Evolutionary conservation across 768 basidiomycete species (phyloP).

Genomic region (Podaxis sp.): DNA sequence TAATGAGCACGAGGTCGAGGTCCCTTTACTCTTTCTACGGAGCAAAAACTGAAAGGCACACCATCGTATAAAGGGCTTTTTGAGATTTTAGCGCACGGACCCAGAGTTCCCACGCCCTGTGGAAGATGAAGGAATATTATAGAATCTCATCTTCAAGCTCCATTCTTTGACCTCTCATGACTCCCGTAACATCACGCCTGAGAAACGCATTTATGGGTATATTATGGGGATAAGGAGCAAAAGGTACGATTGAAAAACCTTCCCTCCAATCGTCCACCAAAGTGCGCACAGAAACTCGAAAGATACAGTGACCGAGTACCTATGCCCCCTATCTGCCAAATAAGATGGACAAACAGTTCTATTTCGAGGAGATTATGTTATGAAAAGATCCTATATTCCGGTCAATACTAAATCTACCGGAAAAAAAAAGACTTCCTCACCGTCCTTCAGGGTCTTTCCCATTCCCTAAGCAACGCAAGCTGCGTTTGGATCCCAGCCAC

Average conservation of each 20-base stretch:
- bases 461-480: background rate
- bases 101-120: background rate
- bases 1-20: too few species aligned
- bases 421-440: background rate
- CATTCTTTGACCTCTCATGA: background rate
- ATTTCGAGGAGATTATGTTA: too few species aligned
- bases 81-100: background rate
- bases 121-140: background rate
- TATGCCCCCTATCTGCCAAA: too few species aligned
- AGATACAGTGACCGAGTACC: too few species aligned
- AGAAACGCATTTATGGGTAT: background rate
- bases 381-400: too few species aligned
- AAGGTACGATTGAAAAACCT: background rate
- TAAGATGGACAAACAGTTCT: too few species aligned
- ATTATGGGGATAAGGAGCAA: background rate
- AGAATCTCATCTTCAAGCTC: background rate
- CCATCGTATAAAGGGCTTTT: too few species aligned
- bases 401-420: background rate
- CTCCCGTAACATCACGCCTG: background rate
- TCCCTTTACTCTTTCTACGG: too few species aligned
- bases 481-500: background rate
- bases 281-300: background rate
- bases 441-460: background rate
- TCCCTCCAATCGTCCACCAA: background rate
- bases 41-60: too few species aligned